Evolutionary conservation across 805 yeast genomes (phyloP), one percentile per base, ranked within the genome.

Genomic region (Lipomyces kockii): DNA sequence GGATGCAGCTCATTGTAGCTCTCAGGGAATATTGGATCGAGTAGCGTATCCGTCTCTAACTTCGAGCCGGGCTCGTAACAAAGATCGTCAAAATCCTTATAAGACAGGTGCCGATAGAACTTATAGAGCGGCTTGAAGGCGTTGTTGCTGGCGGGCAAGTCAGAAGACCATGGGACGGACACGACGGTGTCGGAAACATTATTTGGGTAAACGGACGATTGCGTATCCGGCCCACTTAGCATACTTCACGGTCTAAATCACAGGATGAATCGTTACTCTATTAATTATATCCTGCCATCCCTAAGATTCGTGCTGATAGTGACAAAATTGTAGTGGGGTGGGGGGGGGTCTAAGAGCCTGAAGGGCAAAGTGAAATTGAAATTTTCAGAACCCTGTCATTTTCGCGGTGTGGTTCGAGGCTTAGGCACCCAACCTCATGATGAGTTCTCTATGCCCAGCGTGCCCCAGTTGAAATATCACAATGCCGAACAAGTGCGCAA

Each of bases 71-170:
- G 67, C 37, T 22, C 12, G 25, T 8, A 35, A 22, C 59, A 67
- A 34, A 37, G 25, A 29, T 20, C 60, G 57, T 60, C 61, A 20
- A 69, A 63, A 9, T 25, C 49, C 25, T 49, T 63, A 27, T 60
- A 52, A 20, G 66, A 43, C 53, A 69, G 35, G 22, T 53, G 65
- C 39, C 68, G 52, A 52, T 69, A 69, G 27, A 58, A 58, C 53
- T 66, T 69, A 51, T 67, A 69, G 60, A 69, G 58, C 39, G 70
- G 70, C 51, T 43, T 58, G 60, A 69, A 69, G 14, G 64, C 68
- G 29, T 68, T 68, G 55, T 25, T n/a, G 49, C 49, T 43, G 7
- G 20, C 49, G 8, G 20, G 49, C 22, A 22, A 17, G 52, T 53
- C 6, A 20, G 56, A 25, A 9, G 27, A 12, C 34, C 3, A 25